phyloP scores from a whole-genome alignment of 345 rosid genomes.

The Moricandia moricandioides region DNA sequence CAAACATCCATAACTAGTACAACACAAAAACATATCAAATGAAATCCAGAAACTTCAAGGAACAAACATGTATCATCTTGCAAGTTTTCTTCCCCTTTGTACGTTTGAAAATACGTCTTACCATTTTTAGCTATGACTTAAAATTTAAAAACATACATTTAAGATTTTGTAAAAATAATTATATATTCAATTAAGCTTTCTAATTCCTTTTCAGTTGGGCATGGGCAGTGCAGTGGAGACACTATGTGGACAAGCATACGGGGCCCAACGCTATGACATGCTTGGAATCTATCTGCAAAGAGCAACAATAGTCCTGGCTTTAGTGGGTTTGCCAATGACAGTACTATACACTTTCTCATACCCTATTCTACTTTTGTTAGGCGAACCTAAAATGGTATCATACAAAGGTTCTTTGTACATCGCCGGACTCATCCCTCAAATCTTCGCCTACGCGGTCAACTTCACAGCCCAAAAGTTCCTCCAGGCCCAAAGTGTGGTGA shows the following conservation, averaged over 20 bases:
- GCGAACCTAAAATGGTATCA: slow-evolving; percentile 55
- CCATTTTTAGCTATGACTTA: neutral
- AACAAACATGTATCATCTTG: too few species aligned
- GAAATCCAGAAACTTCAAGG: too few species aligned
- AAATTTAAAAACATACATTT: neutral
- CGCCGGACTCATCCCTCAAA: neutral
- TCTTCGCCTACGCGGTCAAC: neutral
- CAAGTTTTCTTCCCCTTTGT: too few species aligned
- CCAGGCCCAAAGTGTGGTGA: slow-evolving; percentile 64
- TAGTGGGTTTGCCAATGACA: slow-evolving; percentile 56
- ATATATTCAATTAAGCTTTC: too few species aligned
- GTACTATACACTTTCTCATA: slow-evolving; percentile 55
- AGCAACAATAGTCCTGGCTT: slow-evolving; percentile 47
- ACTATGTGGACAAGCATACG: neutral
- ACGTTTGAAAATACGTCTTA: too few species aligned
- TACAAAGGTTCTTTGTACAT: slow-evolving; percentile 48
- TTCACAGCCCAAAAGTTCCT: slow-evolving; percentile 61
- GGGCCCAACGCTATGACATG: neutral
- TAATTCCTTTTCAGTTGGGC: slow-evolving; percentile 44
- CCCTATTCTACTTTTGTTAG: slow-evolving; percentile 53
- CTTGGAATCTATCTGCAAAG: neutral
- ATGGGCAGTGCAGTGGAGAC: slow-evolving; percentile 41
- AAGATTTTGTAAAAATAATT: neutral
- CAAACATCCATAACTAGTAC: too few species aligned
- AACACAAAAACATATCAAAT: too few species aligned